Percentiles rank a stretch among this genome's conserved stretches.
These are phyloP conservation scores for Starmerella cellae DNA, from an alignment of 805 yeast species.

Conservation along the genomic window DNA sequence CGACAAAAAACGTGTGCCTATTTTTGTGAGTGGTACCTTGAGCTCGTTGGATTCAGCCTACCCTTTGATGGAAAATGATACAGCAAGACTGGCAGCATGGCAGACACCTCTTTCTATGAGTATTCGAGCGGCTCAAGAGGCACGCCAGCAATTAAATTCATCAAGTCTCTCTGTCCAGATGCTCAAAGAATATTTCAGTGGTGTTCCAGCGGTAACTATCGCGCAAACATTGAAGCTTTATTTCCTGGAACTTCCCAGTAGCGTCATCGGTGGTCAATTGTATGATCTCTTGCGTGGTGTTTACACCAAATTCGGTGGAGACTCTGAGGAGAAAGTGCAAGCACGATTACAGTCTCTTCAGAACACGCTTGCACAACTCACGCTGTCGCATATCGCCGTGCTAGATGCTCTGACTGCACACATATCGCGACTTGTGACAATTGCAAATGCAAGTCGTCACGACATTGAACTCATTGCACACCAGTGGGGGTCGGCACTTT, in stretches of 20 bases:
- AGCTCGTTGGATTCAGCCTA: slow-evolving; percentile 56
- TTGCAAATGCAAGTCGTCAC: slow-evolving; percentile 30
- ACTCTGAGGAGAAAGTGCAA: slow-evolving; percentile 16
- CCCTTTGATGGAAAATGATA: slow-evolving; percentile 53
- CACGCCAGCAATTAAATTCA: slow-evolving; percentile 15
- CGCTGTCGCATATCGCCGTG: slow-evolving; percentile 62
- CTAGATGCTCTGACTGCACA: slow-evolving; percentile 70
- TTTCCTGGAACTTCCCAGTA: slow-evolving; percentile 66
- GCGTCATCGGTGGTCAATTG: slow-evolving; percentile 49
- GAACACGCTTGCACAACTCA: slow-evolving; percentile 51
- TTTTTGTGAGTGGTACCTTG: slow-evolving; percentile 47
- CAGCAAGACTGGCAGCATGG: slow-evolving; percentile 58
- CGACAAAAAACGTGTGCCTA: slow-evolving; percentile 62
- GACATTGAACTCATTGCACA: slow-evolving; percentile 37
- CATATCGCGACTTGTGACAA: slow-evolving; percentile 47
- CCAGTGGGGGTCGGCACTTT: slow-evolving; percentile 51
- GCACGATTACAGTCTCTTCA: slow-evolving; percentile 49
- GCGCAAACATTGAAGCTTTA: slow-evolving; percentile 61
- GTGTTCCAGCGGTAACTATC: slow-evolving; percentile 36
- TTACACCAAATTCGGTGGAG: slow-evolving; percentile 38
- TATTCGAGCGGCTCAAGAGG: slow-evolving; percentile 29
- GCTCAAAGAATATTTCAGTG: slow-evolving; percentile 24
- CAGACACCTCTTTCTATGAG: slow-evolving; percentile 32
- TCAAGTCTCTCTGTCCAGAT: slow-evolving; percentile 9
- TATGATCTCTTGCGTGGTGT: slow-evolving; percentile 59